A percentile compares a stretch with the other conserved stretches of the same genome.
Evolutionary conservation across 768 basidiomycete species (phyloP).

Genomic region (Lentinula detonsa): DNA sequence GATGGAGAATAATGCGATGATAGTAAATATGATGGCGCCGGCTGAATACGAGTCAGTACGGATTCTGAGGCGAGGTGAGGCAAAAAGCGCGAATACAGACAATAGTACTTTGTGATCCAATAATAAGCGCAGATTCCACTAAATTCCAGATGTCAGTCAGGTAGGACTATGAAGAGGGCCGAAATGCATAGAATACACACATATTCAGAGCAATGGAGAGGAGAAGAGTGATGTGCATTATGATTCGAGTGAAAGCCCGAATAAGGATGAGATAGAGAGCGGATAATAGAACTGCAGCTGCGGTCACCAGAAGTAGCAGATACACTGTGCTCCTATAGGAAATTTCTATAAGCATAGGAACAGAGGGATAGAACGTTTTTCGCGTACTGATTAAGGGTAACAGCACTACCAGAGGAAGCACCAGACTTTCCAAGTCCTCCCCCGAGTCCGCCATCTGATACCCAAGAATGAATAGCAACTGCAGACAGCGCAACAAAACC

Average conservation of each 20-base stretch:
- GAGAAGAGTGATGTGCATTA: constrained; percentile 74
- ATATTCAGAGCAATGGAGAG: constrained; percentile 59
- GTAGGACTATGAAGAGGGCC: neutral
- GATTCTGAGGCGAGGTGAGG: neutral
- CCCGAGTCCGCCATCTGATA: constrained; percentile 58
- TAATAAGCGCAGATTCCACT: constrained; percentile 74
- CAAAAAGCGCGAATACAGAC: constrained; percentile 28
- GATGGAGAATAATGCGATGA: constrained; percentile 72
- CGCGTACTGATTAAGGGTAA: constrained; percentile 63
- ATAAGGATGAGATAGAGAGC: constrained; percentile 62
- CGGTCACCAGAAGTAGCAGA: constrained; percentile 71
- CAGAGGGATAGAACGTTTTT: neutral
- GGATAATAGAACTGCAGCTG: constrained; percentile 61
- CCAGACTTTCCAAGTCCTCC: constrained; percentile 57
- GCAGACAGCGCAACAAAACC: constrained; percentile 68
- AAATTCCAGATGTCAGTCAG: constrained; percentile 8
- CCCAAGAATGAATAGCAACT: constrained; percentile 57
- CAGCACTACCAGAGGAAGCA: constrained; percentile 40
- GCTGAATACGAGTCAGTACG: constrained; percentile 31
- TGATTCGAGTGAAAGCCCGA: constrained; percentile 62
- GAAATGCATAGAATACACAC: constrained; percentile 27
- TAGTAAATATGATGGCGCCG: constrained; percentile 78
- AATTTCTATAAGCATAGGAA: neutral
- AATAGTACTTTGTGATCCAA: constrained; percentile 66
- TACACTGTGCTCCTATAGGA: constrained; percentile 57